A percentile compares a stretch with the other conserved stretches of the same genome.
These are phyloP conservation scores for Phytophthora agathidicida DNA, from an alignment of 352 stramenopile genomes.

Conservation along the genomic window DNA sequence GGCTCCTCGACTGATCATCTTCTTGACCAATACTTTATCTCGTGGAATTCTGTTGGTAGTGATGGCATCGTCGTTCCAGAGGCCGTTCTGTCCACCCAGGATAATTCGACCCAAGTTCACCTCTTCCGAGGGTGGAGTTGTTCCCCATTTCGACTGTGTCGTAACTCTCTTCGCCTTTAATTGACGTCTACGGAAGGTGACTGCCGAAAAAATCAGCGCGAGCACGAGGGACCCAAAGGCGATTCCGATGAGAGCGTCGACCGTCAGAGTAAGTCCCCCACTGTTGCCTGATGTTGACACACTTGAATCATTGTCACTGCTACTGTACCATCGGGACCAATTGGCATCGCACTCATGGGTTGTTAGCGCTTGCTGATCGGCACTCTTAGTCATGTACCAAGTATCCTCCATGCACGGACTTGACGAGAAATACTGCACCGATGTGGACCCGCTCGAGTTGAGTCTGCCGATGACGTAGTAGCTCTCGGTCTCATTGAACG, in stretches of 20 bases:
- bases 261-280: not conserved
- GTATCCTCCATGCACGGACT: constrained; percentile 4
- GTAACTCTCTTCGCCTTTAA: constrained; percentile 4
- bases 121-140: not conserved
- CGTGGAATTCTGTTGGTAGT: constrained; percentile 36
- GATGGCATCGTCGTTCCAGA: constrained; percentile 44
- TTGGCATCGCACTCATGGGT: constrained; percentile 16
- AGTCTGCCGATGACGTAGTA: constrained; percentile 18
- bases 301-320: constrained; percentile 8
- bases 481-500: constrained; percentile 18
- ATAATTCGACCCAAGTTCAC: not conserved
- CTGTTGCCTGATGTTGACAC: no score
- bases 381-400: not conserved
- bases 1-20: constrained; percentile 39
- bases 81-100: constrained; percentile 11
- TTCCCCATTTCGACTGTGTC: not conserved
- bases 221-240: constrained; percentile 3
- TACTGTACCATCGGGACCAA: constrained; percentile 27
- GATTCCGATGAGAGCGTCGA: constrained; percentile 6
- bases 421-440: constrained; percentile 17
- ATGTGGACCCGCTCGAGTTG: constrained; percentile 19
- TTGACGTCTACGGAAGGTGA: constrained; percentile 1
- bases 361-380: not conserved
- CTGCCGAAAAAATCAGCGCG: not conserved
- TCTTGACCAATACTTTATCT: constrained; percentile 27